These are phyloP conservation scores for Wallacemonas sp. DNA, from an alignment of 208 protist species.

Conservation along the genomic window DNA sequence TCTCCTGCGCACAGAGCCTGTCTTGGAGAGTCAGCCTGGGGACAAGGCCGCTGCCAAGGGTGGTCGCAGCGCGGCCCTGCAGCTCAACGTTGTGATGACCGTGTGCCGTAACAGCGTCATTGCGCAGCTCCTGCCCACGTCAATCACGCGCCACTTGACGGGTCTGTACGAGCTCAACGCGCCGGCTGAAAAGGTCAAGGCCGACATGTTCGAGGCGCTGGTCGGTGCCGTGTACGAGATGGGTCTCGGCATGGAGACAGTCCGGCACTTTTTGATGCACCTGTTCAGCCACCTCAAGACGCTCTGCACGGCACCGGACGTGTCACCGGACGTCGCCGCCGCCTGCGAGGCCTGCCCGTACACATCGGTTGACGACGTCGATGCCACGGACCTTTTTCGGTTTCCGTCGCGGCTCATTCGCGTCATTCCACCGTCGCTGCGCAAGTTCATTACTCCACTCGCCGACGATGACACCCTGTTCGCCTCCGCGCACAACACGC, in stretches of 20 bases:
- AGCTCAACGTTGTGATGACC: slow-evolving; percentile 14
- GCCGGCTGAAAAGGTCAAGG: slow-evolving; percentile 41
- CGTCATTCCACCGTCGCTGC: neutral
- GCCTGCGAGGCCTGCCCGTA: slow-evolving; percentile 23
- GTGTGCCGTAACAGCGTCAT: slow-evolving; percentile 58
- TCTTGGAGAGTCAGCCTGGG: too few species aligned
- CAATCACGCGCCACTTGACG: slow-evolving; percentile 28
- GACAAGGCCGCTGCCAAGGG: too few species aligned
- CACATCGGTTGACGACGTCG: slow-evolving; percentile 12
- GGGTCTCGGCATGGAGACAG: slow-evolving; percentile 35
- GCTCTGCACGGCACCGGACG: neutral
- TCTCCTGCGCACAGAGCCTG: slow-evolving; percentile 14
- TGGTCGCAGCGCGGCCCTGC: too few species aligned
- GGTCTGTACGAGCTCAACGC: slow-evolving; percentile 22
- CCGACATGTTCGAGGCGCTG: slow-evolving; percentile 71
- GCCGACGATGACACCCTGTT: neutral
- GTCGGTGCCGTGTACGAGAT: slow-evolving; percentile 58
- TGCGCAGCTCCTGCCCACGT: slow-evolving; percentile 43
- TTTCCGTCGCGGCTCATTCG: neutral
- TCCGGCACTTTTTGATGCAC: slow-evolving; percentile 39
- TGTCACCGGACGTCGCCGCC: neutral
- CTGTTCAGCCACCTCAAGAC: slow-evolving; percentile 44
- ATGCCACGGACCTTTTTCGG: slow-evolving; percentile 11
- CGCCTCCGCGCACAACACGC: slow-evolving; percentile 18
- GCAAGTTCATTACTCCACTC: neutral